These are phyloP conservation scores for Nakazawaea ambrosiae DNA, from an alignment of 805 yeast genomes.

Conservation along the genomic window DNA sequence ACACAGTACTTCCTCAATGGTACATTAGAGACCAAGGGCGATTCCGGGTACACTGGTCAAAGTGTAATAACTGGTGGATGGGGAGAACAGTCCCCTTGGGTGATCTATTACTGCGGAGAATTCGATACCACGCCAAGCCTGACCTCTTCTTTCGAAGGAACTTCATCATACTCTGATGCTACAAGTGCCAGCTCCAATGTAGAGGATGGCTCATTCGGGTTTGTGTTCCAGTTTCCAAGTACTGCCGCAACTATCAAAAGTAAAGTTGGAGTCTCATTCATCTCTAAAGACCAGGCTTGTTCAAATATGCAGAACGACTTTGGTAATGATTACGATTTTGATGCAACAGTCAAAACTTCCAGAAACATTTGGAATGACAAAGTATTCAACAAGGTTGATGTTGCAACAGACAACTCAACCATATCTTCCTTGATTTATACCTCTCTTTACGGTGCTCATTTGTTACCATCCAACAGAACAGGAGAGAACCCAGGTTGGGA, in stretches of 20 bases:
- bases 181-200: neutral
- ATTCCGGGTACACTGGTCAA: slow-evolving; percentile 19
- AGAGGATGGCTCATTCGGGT: slow-evolving; percentile 18
- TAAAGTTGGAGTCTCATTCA: slow-evolving; percentile 25
- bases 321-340: slow-evolving; percentile 14
- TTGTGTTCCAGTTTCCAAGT: slow-evolving; percentile 19
- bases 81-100: slow-evolving; percentile 24
- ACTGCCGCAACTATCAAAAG: slow-evolving; percentile 6
- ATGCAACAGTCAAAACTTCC: slow-evolving; percentile 13
- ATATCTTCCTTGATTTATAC: slow-evolving; percentile 15
- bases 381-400: slow-evolving; percentile 14
- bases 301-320: slow-evolving; percentile 18
- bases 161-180: neutral
- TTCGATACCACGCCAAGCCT: slow-evolving; percentile 17
- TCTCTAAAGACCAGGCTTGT: slow-evolving; percentile 24
- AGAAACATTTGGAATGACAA: slow-evolving; percentile 16
- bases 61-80: slow-evolving; percentile 25
- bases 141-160: slow-evolving; percentile 14
- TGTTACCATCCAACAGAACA: slow-evolving; percentile 26
- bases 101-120: slow-evolving; percentile 23
- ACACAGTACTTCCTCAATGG: slow-evolving; percentile 25
- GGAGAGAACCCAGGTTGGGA: slow-evolving; percentile 26
- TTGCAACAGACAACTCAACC: slow-evolving; percentile 13
- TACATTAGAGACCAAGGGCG: slow-evolving; percentile 14
- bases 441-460: slow-evolving; percentile 24